Evolutionary conservation across 768 basidiomycete genomes (phyloP).

Genomic region (Russula vinacea): DNA sequence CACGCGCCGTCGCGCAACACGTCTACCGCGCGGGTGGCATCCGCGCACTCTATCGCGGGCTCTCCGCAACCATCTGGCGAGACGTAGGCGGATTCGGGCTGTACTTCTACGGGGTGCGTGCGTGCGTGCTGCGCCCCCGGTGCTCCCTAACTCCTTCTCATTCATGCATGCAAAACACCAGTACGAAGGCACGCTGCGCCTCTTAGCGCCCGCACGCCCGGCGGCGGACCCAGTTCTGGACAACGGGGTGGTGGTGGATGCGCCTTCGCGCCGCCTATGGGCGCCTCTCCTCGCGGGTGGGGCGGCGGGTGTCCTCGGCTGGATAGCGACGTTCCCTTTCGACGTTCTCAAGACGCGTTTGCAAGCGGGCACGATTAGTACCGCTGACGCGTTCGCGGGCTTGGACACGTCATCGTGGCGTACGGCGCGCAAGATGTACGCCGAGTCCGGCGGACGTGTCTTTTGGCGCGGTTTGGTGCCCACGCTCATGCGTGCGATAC

Average conservation of each 20-base stretch:
- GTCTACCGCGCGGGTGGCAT: slow-evolving; percentile 58
- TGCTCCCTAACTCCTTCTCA: too few relatives aligned
- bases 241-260: not conserved
- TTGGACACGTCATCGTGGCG: slow-evolving; percentile 41
- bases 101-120: slow-evolving; percentile 53
- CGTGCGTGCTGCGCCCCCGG: too few relatives aligned
- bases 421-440: slow-evolving; percentile 58
- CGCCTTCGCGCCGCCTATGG: slow-evolving; percentile 38
- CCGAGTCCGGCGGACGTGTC: slow-evolving; percentile 50
- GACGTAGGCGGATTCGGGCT: slow-evolving; percentile 76
- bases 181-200: slow-evolving; percentile 65
- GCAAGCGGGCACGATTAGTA: slow-evolving; percentile 47
- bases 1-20: slow-evolving; percentile 50
- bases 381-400: not conserved
- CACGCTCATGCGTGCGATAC: slow-evolving; percentile 78
- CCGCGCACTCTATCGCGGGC: slow-evolving; percentile 72
- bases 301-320: slow-evolving; percentile 71
- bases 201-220: slow-evolving; percentile 38
- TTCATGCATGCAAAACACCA: slow-evolving; percentile 33
- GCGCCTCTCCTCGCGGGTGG: slow-evolving; percentile 72
- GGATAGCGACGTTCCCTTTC: slow-evolving; percentile 80
- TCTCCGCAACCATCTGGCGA: slow-evolving; percentile 66
- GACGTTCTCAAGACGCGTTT: slow-evolving; percentile 90
- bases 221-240: not conserved
- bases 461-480: slow-evolving; percentile 78